Evolutionary conservation across 306 rosid species (phyloP).

Genomic region (Mimosa pudica): DNA sequence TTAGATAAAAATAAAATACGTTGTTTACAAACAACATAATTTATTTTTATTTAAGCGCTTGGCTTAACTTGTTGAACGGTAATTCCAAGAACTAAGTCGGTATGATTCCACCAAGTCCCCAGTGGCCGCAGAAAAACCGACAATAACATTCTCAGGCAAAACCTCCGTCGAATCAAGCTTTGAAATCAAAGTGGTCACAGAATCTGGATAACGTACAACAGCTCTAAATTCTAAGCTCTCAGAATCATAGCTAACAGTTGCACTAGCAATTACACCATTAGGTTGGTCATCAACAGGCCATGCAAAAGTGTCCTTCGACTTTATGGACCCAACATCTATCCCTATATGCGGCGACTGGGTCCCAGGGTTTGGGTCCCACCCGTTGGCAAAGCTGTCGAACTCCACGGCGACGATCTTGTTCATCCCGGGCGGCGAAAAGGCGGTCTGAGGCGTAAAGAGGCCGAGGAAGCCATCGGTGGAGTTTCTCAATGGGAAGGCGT

Average conservation of each 20-base stretch:
- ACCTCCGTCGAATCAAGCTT: slow-evolving; percentile 11
- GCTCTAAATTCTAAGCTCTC: slow-evolving; percentile 20
- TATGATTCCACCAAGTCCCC: slow-evolving; percentile 41
- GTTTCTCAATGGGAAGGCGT: background rate
- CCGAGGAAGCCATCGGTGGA: slow-evolving; percentile 29
- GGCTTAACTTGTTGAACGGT: background rate
- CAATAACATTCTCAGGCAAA: slow-evolving; percentile 3
- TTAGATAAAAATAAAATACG: too few species aligned
- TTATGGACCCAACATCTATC: slow-evolving; percentile 39
- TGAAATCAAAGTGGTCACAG: background rate
- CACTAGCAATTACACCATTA: slow-evolving; percentile 24
- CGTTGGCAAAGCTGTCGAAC: slow-evolving; percentile 40
- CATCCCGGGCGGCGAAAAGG: background rate
- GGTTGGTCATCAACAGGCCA: slow-evolving; percentile 27
- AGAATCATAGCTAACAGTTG: slow-evolving; percentile 32
- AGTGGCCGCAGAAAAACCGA: slow-evolving; percentile 42
- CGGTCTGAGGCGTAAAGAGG: slow-evolving; percentile 17
- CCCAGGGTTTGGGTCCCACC: slow-evolving; percentile 32
- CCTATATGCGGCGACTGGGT: slow-evolving; percentile 41
- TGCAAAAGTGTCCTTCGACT: background rate
- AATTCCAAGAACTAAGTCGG: slow-evolving; percentile 44
- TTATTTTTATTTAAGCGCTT: too few species aligned
- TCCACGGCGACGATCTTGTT: slow-evolving; percentile 39
- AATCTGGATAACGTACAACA: slow-evolving; percentile 17
- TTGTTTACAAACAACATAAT: too few species aligned